A percentile compares a stretch with the other conserved stretches of the same genome.
These are phyloP conservation scores for Cantharellus anzutake DNA, from an alignment of 768 basidiomycete species.

Conservation along the genomic window DNA sequence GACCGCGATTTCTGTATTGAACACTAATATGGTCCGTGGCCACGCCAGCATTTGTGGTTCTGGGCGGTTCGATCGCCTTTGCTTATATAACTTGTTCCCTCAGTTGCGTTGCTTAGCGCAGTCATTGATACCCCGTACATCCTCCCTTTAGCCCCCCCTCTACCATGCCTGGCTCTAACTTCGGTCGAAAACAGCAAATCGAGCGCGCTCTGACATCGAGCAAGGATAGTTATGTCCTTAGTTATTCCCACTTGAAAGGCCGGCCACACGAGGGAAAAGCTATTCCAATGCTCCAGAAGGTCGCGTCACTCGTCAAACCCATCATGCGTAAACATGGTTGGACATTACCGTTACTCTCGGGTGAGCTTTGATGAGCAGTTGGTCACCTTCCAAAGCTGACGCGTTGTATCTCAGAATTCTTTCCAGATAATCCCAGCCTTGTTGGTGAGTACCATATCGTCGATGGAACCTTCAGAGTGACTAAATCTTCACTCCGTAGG, in stretches of 20 bases:
- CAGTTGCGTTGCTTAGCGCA: not conserved
- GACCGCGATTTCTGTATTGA: no score
- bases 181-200: not conserved
- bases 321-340: slow-evolving; percentile 80
- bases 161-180: not conserved
- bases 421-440: slow-evolving; percentile 51
- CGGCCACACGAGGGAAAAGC: slow-evolving; percentile 50
- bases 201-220: not conserved
- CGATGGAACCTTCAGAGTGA: not conserved
- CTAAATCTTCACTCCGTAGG: not conserved
- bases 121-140: not conserved
- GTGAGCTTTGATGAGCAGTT: not conserved
- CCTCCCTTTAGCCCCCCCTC: not conserved
- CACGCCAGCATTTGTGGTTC: no score
- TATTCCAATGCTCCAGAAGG: slow-evolving; percentile 41
- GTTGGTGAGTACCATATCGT: slow-evolving; percentile 32
- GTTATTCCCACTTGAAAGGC: slow-evolving; percentile 53
- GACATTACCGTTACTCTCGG: slow-evolving; percentile 47
- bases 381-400: not conserved
- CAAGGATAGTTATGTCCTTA: slow-evolving; percentile 15
- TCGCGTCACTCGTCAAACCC: slow-evolving; percentile 73
- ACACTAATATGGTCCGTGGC: no score
- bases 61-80: no score
- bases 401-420: slow-evolving; percentile 41
- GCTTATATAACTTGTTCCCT: not conserved